Evolutionary conservation across 306 rosid species (phyloP).

Genomic region (Ormosia semicastrata): DNA sequence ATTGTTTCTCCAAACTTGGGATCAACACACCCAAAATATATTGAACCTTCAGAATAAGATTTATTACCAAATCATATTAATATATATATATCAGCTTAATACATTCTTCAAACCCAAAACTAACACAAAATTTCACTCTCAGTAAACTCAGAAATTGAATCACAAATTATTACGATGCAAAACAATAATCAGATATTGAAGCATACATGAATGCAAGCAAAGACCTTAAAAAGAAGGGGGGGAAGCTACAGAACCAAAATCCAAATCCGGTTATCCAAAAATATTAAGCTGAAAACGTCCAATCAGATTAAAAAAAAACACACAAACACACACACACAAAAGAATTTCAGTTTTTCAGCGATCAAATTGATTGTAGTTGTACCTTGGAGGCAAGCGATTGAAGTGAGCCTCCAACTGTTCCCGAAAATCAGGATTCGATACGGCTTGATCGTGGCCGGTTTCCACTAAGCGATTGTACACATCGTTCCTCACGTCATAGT

Average conservation of each 20-base stretch:
- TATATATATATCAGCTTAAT: not conserved
- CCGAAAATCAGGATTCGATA: constrained; percentile 70
- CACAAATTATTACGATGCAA: not conserved
- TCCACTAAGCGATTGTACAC: constrained; percentile 77
- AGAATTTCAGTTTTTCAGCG: not conserved
- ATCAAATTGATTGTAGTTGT: not conserved
- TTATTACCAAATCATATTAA: not conserved
- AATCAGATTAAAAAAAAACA: not conserved
- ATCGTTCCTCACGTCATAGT: constrained; percentile 72
- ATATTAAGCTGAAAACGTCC: not conserved
- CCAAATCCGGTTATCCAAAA: not conserved
- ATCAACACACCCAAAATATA: not conserved
- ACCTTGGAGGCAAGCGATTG: constrained; percentile 96
- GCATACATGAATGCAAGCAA: not conserved
- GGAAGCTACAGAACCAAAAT: not conserved
- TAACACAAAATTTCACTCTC: not conserved
- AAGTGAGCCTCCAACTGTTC: constrained; percentile 89
- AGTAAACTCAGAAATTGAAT: not conserved
- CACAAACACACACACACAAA: not conserved
- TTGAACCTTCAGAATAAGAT: not conserved
- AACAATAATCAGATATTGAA: not conserved
- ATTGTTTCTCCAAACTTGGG: not conserved
- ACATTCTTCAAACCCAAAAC: not conserved
- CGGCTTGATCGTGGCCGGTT: constrained; percentile 61
- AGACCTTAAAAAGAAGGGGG: not conserved